Conservation (phyloP, 306 rosid genomes). For the Acacia confusa region DNA sequence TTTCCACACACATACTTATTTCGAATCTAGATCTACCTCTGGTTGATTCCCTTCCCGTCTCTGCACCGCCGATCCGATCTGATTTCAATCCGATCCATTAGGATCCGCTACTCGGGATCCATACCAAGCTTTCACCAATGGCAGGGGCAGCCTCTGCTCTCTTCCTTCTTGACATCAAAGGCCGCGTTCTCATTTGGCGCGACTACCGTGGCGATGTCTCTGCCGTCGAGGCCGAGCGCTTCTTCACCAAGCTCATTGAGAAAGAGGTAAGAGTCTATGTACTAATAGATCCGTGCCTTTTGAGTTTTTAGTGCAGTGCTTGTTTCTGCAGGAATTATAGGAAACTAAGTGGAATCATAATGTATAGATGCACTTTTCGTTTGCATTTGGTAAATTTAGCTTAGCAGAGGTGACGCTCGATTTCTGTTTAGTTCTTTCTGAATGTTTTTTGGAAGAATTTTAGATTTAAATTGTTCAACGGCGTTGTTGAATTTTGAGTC, state of each 20-base stretch:
- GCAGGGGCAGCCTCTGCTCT: slow-evolving; percentile 98
- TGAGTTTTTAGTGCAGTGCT: not conserved
- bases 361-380: not conserved
- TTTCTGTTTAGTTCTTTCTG: not conserved
- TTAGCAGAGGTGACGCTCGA: not conserved
- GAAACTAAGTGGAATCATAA: not conserved
- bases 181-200: slow-evolving; percentile 99
- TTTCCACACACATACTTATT: not conserved
- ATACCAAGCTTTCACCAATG: slow-evolving; percentile 42
- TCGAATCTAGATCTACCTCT: slow-evolving; percentile 27
- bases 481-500: not conserved
- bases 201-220: slow-evolving; percentile 99
- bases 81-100: slow-evolving; percentile 35
- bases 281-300: not conserved
- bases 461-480: not conserved
- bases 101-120: slow-evolving; percentile 18
- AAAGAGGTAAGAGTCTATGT: slow-evolving; percentile 59
- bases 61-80: slow-evolving; percentile 43
- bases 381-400: not conserved
- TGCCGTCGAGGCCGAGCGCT: slow-evolving; percentile 88
- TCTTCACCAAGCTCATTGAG: slow-evolving; percentile 97
- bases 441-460: not conserved
- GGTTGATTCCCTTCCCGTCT: slow-evolving; percentile 8
- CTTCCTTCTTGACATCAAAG: slow-evolving; percentile 97
- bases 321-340: not conserved